Conservation (phyloP, 257 asterid genomes). For the Lycium barbarum region DNA sequence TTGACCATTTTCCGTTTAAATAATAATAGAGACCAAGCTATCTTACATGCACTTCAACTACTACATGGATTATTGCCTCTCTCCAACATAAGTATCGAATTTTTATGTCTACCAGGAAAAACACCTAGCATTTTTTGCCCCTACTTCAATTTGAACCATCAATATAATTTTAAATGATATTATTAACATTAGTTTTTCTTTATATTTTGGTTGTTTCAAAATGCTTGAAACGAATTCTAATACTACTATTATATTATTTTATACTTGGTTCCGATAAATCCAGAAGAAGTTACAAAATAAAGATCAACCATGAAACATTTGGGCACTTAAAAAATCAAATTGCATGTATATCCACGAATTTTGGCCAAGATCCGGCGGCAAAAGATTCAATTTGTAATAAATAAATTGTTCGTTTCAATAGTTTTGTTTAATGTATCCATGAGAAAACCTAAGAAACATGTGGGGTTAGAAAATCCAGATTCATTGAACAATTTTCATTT, state of each 20-base stretch:
- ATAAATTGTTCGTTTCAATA: not conserved
- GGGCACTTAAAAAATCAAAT: not conserved
- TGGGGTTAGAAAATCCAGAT: not conserved
- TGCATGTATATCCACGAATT: not conserved
- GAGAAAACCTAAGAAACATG: not conserved
- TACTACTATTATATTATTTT: too few species aligned
- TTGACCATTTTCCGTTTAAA: too few species aligned
- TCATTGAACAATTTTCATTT: not conserved
- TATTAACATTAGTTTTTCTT: not conserved
- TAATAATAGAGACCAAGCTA: not conserved
- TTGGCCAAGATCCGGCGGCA: not conserved
- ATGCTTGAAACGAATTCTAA: not conserved
- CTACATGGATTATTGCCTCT: too few species aligned
- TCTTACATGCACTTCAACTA: not conserved
- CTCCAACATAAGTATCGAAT: not conserved
- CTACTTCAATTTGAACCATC: not conserved
- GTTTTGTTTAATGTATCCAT: constrained; percentile 2
- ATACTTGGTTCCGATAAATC: not conserved
- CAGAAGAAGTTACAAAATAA: not conserved
- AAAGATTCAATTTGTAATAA: not conserved
- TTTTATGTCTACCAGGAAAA: too few species aligned
- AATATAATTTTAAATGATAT: not conserved
- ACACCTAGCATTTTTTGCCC: not conserved
- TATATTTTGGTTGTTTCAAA: not conserved
- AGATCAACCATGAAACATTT: not conserved